Evolutionary conservation across 1,284 basidiomycete species (phyloP).

Genomic region (Leccinum olivaceoglutinosum): DNA sequence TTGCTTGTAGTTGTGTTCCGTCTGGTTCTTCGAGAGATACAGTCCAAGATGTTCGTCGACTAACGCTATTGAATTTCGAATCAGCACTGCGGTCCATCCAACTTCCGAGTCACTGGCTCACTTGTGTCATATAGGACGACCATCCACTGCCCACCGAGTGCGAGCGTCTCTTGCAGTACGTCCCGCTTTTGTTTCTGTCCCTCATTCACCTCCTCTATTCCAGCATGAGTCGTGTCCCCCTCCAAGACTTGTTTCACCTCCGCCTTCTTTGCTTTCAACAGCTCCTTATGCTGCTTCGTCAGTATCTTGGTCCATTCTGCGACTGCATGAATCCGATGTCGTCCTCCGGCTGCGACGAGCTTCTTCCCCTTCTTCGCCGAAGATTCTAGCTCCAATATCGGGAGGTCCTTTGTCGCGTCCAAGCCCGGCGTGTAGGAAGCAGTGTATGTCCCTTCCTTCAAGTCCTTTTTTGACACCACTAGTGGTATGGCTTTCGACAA

Average conservation of each 20-base stretch:
- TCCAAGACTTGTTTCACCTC: not conserved
- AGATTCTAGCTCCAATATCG: too few relatives aligned
- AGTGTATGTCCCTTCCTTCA: too few relatives aligned
- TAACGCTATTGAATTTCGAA: not conserved
- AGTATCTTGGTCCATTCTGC: not conserved
- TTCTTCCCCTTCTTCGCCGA: not conserved
- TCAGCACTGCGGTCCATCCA: not conserved
- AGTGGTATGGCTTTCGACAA: too few relatives aligned
- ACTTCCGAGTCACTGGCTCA: not conserved
- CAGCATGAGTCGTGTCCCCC: not conserved
- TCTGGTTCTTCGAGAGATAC: not conserved
- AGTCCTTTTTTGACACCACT: too few relatives aligned
- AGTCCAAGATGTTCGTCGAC: not conserved
- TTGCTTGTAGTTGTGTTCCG: not conserved
- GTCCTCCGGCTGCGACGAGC: not conserved
- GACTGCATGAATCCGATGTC: not conserved
- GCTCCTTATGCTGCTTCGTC: not conserved
- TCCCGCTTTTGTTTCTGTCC: not conserved
- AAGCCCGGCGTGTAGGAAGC: too few relatives aligned
- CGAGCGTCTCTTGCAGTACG: not conserved
- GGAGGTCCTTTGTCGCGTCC: not conserved
- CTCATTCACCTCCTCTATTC: not conserved
- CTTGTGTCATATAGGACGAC: not conserved
- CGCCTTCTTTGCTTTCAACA: not conserved
- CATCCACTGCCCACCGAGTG: not conserved